Conservation (phyloP, 768 basidiomycete genomes). For the Boletus sp. region DNA sequence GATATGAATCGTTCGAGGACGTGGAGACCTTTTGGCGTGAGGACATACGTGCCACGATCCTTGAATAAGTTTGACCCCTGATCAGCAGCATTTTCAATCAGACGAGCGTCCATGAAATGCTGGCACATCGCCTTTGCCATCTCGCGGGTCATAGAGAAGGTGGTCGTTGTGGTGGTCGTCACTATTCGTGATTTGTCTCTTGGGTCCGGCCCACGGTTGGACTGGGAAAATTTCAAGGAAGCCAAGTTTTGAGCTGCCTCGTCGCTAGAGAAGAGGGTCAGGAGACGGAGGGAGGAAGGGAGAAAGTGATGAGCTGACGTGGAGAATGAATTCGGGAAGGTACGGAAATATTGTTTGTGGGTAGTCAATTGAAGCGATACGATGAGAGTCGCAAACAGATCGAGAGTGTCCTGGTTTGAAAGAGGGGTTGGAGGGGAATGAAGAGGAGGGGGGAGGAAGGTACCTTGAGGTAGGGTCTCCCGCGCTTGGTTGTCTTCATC, state of each 20-base stretch:
- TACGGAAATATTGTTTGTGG: slow-evolving; percentile 96
- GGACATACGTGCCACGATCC: slow-evolving; percentile 92
- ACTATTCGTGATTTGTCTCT: slow-evolving; percentile 97
- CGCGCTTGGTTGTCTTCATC: slow-evolving; percentile 99
- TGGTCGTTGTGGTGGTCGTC: slow-evolving; percentile 98
- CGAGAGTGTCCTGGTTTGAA: slow-evolving; percentile 81
- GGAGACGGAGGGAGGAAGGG: slow-evolving; percentile 5
- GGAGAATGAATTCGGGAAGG: slow-evolving; percentile 91
- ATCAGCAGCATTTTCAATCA: slow-evolving; percentile 96
- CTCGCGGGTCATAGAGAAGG: slow-evolving; percentile 98
- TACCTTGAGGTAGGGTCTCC: slow-evolving; percentile 91
- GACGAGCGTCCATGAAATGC: slow-evolving; percentile 98
- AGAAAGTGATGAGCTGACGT: slow-evolving; percentile 59
- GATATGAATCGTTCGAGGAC: slow-evolving; percentile 99
- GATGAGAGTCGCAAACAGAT: slow-evolving; percentile 95
- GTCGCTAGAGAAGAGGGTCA: slow-evolving; percentile 55
- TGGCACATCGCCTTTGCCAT: slow-evolving; percentile 99
- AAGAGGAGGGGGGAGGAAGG: slow-evolving; percentile 9
- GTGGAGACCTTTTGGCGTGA: slow-evolving; percentile 97
- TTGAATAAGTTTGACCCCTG: slow-evolving; percentile 89
- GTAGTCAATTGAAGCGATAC: slow-evolving; percentile 86
- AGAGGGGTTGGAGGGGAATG: neutral
- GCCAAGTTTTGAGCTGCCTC: slow-evolving; percentile 93
- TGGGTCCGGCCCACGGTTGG: slow-evolving; percentile 97
- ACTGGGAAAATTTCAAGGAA: slow-evolving; percentile 97